Base-by-base conservation (phyloP, 768 basidiomycete species). In the Wakefieldia striispora region DNA sequence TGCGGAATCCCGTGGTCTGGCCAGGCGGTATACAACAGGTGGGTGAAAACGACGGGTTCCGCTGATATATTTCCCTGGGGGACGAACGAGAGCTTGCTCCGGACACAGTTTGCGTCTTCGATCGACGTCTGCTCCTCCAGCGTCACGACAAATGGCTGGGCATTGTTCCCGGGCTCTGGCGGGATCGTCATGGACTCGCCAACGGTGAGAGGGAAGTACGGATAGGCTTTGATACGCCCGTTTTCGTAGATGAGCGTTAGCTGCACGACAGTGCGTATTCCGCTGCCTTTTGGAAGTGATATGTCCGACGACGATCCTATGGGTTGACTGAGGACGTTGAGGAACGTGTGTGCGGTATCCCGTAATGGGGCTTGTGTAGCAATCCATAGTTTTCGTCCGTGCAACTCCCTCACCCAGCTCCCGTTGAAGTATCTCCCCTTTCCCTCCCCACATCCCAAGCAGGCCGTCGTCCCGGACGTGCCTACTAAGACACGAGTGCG, bases 1-100 rank as follows among this genome's bases (percentile, higher is more conserved):
- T 75, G 64, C 10, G 91, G 91, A n/a, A 92, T 81, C 23, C 89
- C 87, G 57, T 90, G 83, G 65, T 93, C 91, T 14, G 91, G 91
- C 91, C 91, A 93, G 3, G 83, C 82, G 17, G 73, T 69, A 60
- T 84, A 92, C 29, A 91, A 65, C 66, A 92, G 55, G 62, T 92
- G 91, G 41, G 78, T 77, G 66, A 91, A 88, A 26, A 74, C 64
- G 43, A 82, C 63, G 17, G 76, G 58, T 35, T 73, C 63, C 10
- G 60, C 59, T 20, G 62, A 46, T 21, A 47, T 40, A 10, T 51
- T 53, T 37, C 61, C 54, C 48, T 79, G 58, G 37, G 75, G 71
- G 34, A 71, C 56, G 43, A 88, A 58, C 1, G 83, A 80, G 4
- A 91, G 70, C 19, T 74, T 82, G 65, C 85, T 85, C 57, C 73